Base-by-base conservation (phyloP, 352 stramenopile genomes). In the Phytophthora pluvialis region DNA sequence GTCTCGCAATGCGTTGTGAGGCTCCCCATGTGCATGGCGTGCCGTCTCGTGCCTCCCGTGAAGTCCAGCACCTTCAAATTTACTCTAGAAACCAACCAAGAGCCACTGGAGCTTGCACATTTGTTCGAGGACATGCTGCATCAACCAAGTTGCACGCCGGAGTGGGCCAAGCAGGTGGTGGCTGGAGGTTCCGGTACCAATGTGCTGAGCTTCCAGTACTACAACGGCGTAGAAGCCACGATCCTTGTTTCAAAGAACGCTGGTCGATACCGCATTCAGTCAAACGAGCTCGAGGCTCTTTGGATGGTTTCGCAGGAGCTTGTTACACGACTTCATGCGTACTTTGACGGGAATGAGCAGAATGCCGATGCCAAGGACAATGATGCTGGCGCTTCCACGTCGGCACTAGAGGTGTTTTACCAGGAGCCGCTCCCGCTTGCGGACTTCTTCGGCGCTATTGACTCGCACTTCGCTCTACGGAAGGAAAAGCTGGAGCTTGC, bases 181-280 rank as follows among this genome's bases (percentile, higher is more conserved):
- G 61, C 65, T 5, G 56, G 61, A 29, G 80, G 75, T 5, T 80
- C 83, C 7, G 76, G 80, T 21, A 86, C 82, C 18, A 96, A 95
- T 51, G 83, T 95, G 31, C 63, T 96, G 39, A 95, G 86, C 51
- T 91, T 97, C 46, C 87, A 96, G 63, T 97, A 96, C 67, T 93
- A 91, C 71, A 92, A 93, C 57, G 88, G 87, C 16, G 78, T 85
- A 6, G 85, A 96, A 28, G 85, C 80, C 1, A 97, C 85, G 39
- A 93, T 97, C 43, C 70, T 97, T 4, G 89, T 94, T 15, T 97
- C 89, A n/a, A 97, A 97, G 58, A 96, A 93, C 48, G 86, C 80
- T 0, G 90, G 89, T 8, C 73, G 89, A 11, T 97, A 97, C 56
- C 84, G 90, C 25, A 90, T 98, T 35, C 92, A 97, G 59, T 85